These are phyloP conservation scores for Gossypium australe DNA, from an alignment of 345 rosid species.

Conservation along the genomic window DNA sequence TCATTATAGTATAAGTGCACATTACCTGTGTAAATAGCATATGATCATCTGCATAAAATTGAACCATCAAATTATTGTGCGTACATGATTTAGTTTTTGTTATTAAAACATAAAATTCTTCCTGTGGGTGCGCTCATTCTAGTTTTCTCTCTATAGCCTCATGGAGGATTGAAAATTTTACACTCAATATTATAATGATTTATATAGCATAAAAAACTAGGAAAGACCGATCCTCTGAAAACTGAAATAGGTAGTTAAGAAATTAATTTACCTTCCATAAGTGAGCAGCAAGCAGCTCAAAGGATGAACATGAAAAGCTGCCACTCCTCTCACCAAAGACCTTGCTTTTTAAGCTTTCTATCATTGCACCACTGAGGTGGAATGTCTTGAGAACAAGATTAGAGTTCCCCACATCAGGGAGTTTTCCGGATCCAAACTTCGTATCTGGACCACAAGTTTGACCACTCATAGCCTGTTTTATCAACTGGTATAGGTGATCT, in stretches of 20 bases:
- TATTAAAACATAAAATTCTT: neutral
- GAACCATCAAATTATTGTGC: neutral
- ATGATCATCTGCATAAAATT: neutral
- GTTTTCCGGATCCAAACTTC: neutral
- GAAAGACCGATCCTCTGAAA: neutral
- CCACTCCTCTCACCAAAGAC: constrained; percentile 17
- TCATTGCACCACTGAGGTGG: constrained; percentile 34
- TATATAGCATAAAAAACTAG: neutral
- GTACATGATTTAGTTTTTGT: neutral
- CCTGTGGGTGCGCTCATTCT: neutral
- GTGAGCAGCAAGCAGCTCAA: constrained; percentile 60
- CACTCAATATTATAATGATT: no score
- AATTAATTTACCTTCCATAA: constrained; percentile 52
- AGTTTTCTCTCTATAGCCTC: neutral
- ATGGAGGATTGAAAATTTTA: neutral
- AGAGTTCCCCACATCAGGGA: constrained; percentile 15
- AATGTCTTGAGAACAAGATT: constrained; percentile 41
- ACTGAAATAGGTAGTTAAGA: neutral
- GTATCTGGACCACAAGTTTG: neutral
- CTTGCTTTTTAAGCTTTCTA: constrained; percentile 47
- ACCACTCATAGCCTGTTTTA: constrained; percentile 32
- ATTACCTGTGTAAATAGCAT: neutral
- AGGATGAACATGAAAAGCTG: constrained; percentile 42
- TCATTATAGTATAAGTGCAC: neutral
- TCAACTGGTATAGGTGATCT: constrained; percentile 56